Conservation (phyloP, 108 stramenopile species). For the Cyclotella atomus region DNA sequence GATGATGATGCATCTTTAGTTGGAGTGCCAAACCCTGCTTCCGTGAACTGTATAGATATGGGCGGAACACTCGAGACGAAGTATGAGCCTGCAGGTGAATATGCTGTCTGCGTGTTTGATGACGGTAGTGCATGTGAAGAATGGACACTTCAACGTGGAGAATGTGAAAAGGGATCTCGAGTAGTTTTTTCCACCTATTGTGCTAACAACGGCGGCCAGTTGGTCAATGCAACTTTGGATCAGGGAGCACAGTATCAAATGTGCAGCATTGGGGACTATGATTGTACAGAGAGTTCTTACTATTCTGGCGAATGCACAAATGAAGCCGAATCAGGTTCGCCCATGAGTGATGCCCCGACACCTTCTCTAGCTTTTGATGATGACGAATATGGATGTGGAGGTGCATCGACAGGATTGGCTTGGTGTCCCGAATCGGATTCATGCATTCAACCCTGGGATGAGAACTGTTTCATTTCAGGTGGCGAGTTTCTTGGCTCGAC, state of each 20-base stretch:
- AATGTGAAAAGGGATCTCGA: not conserved
- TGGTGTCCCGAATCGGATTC: not conserved
- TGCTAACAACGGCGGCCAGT: not conserved
- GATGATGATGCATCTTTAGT: not conserved
- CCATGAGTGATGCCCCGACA: not conserved
- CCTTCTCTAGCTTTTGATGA: not conserved
- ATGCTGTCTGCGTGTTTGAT: not conserved
- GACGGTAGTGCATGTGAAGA: constrained; percentile 3
- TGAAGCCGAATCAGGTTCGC: not conserved
- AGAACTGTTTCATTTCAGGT: not conserved
- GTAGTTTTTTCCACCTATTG: not conserved
- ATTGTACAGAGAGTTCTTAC: not conserved
- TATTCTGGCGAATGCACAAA: not conserved
- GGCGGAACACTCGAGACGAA: not conserved
- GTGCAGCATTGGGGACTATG: not conserved
- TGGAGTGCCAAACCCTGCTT: not conserved
- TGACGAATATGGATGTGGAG: constrained; percentile 6
- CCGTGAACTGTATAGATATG: not conserved
- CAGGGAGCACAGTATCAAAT: not conserved
- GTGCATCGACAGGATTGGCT: not conserved
- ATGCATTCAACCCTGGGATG: constrained; percentile 4
- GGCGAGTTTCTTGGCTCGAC: not conserved
- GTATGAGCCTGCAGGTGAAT: not conserved
- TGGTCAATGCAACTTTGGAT: not conserved
- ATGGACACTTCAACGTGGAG: not conserved